Evolutionary conservation across 306 rosid genomes (phyloP).

Genomic region (Begonia loranthoides): DNA sequence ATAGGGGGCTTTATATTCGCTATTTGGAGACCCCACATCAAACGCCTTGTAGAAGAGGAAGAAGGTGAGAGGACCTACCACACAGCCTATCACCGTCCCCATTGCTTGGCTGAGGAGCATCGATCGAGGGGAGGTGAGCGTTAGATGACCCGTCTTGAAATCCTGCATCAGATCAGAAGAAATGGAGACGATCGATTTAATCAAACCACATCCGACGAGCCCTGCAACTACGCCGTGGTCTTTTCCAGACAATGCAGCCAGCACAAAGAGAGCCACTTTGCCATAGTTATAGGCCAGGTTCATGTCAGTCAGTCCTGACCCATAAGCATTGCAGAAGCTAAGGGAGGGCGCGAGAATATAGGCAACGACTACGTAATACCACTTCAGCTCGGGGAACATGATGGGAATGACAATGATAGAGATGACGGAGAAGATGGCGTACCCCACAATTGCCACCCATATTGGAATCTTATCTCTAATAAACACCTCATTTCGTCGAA

Average conservation of each 20-base stretch:
- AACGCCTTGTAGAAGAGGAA: conserved; percentile 87
- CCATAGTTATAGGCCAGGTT: conserved; percentile 98
- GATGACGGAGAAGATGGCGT: conserved; percentile 45
- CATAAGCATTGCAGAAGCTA: conserved; percentile 96
- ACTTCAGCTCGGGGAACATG: conserved; percentile 82
- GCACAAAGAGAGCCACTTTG: conserved; percentile 90
- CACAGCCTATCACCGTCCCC: conserved; percentile 84
- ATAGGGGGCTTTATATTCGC: conserved; percentile 89
- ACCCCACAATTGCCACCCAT: conserved; percentile 70
- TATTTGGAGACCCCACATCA: conserved; percentile 68
- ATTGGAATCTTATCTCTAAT: conserved; percentile 67
- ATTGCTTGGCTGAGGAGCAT: conserved; percentile 90
- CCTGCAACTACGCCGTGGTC: conserved; percentile 86
- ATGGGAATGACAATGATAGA: conserved; percentile 59
- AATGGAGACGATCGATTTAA: conserved; percentile 82
- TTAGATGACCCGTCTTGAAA: conserved; percentile 87
- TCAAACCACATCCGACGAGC: conserved; percentile 86
- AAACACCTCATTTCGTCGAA: conserved; percentile 63
- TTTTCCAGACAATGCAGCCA: conserved; percentile 67
- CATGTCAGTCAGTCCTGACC: conserved; percentile 93
- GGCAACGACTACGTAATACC: conserved; percentile 75
- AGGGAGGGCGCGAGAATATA: conserved; percentile 78
- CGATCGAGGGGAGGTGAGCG: conserved; percentile 83
- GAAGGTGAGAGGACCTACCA: conserved; percentile 86
- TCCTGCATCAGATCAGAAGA: conserved; percentile 98